Percentiles rank a stretch among this genome's conserved stretches.
Evolutionary conservation across 2,329 filamentous ascomycete genomes (phyloP).

Genomic region (Colletotrichum horii): DNA sequence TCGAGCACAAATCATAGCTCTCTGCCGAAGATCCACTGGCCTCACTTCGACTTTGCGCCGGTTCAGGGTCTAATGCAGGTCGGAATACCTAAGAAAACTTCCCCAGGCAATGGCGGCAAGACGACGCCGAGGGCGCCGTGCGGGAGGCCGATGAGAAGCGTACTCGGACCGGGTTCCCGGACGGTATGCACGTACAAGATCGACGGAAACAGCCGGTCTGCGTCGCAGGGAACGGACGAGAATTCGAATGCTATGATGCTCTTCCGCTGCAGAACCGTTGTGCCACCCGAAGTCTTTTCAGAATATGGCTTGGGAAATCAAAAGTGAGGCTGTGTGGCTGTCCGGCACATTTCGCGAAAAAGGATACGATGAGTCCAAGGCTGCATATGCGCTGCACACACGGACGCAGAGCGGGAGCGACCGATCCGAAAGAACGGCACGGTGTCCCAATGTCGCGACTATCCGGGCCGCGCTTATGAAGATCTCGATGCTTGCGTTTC

Average conservation of each 20-base stretch:
- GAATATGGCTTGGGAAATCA: not conserved
- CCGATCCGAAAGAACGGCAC: not conserved
- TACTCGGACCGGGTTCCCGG: not conserved
- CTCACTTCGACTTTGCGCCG: not conserved
- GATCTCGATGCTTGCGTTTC: not conserved
- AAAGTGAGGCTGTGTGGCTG: not conserved
- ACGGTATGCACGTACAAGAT: not conserved
- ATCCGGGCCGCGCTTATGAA: not conserved
- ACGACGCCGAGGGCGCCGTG: not conserved
- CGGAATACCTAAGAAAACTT: not conserved
- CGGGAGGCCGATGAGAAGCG: not conserved
- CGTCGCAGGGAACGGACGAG: not conserved
- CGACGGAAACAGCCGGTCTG: not conserved
- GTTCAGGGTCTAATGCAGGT: not conserved
- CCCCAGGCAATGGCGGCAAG: not conserved
- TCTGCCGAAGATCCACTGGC: not conserved
- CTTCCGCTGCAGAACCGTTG: not conserved
- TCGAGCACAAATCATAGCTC: not conserved
- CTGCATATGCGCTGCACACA: not conserved
- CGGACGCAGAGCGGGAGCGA: not conserved
- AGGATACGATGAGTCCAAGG: not conserved
- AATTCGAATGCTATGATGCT: not conserved
- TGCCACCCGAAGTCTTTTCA: not conserved
- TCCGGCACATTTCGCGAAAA: not conserved
- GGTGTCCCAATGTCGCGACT: not conserved